Percentiles rank a stretch among this genome's conserved stretches.
phyloP scores from a whole-genome alignment of 352 stramenopile genomes.

The Phytophthora pisi region DNA sequence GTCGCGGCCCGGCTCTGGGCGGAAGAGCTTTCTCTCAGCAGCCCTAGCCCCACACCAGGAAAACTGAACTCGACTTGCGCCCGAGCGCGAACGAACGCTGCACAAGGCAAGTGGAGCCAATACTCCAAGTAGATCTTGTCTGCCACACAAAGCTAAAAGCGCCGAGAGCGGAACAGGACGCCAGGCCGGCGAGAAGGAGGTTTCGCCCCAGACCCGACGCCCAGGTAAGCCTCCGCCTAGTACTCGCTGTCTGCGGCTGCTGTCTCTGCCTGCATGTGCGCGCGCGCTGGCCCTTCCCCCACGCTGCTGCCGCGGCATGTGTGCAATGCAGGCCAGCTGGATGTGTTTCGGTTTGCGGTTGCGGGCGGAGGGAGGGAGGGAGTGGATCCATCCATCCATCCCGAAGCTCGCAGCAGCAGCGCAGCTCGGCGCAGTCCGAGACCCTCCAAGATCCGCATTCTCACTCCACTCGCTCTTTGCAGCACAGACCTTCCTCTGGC shows the following conservation, averaged over 20 bases:
- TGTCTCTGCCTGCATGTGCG: constrained; percentile 1
- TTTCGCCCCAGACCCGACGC: constrained; percentile 22
- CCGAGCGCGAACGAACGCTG: constrained; percentile 21
- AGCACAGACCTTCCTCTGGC: constrained; percentile 23
- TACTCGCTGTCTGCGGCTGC: neutral
- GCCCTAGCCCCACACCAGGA: constrained; percentile 33
- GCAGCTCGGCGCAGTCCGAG: constrained; percentile 16
- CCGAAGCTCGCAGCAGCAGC: constrained; percentile 12
- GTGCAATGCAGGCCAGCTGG: constrained; percentile 37
- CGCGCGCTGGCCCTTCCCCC: neutral
- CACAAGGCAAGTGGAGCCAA: constrained; percentile 22
- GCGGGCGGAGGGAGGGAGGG: constrained; percentile 17
- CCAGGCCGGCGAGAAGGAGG: constrained; percentile 8
- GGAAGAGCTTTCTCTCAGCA: constrained; percentile 18
- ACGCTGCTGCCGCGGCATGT: constrained; percentile 7
- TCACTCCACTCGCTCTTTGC: constrained; percentile 31
- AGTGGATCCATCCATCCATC: constrained; percentile 40
- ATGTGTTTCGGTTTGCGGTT: constrained; percentile 35
- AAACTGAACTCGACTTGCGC: constrained; percentile 38
- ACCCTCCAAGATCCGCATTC: constrained; percentile 35
- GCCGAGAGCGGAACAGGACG: constrained; percentile 34
- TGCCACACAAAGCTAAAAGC: constrained; percentile 39
- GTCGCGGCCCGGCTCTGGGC: constrained; percentile 15
- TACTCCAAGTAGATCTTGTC: constrained; percentile 27
- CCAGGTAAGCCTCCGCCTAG: constrained; percentile 22